A percentile compares a stretch with the other conserved stretches of the same genome.
These are phyloP conservation scores for Akanthomyces dipterigenus DNA, from an alignment of 2,329 filamentous ascomycete genomes.

Conservation along the genomic window DNA sequence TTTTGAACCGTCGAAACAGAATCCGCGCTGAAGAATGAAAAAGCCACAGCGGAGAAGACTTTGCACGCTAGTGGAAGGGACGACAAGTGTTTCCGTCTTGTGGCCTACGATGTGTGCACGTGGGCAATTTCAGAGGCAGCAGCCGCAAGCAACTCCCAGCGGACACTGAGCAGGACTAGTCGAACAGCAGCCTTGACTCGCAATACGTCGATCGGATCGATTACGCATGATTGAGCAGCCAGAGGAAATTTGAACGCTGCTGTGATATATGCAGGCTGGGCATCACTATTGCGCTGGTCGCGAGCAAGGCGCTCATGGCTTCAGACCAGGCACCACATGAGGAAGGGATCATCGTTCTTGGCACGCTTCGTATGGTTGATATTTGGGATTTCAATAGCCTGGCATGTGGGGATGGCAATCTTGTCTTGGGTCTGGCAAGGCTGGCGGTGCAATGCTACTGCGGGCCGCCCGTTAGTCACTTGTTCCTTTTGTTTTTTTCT, in stretches of 20 bases:
- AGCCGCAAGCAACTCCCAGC: too few species aligned
- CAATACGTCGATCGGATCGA: not conserved
- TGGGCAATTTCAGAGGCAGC: not conserved
- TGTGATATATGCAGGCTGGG: not conserved
- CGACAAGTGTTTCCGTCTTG: not conserved
- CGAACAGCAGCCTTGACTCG: not conserved
- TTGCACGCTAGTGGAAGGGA: not conserved
- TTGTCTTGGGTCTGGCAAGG: conserved; percentile 2
- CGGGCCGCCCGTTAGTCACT: not conserved
- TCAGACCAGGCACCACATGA: not conserved
- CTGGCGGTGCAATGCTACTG: not conserved
- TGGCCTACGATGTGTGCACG: conserved; percentile 2
- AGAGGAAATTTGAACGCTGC: not conserved
- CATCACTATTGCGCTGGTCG: not conserved
- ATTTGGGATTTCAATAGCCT: not conserved
- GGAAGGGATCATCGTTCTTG: conserved; percentile 2
- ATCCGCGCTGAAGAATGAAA: not conserved
- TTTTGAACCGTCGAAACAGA: too few species aligned
- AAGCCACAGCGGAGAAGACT: not conserved
- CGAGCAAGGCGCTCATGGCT: conserved; percentile 3
- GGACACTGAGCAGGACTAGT: not conserved
- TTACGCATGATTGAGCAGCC: not conserved
- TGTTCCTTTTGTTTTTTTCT: not conserved
- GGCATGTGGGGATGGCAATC: conserved; percentile 5
- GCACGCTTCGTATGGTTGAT: conserved; percentile 1